Percentiles rank a stretch among this genome's conserved stretches.
These are phyloP conservation scores for Suillus variegatus DNA, from an alignment of 768 basidiomycete genomes.

Conservation along the genomic window DNA sequence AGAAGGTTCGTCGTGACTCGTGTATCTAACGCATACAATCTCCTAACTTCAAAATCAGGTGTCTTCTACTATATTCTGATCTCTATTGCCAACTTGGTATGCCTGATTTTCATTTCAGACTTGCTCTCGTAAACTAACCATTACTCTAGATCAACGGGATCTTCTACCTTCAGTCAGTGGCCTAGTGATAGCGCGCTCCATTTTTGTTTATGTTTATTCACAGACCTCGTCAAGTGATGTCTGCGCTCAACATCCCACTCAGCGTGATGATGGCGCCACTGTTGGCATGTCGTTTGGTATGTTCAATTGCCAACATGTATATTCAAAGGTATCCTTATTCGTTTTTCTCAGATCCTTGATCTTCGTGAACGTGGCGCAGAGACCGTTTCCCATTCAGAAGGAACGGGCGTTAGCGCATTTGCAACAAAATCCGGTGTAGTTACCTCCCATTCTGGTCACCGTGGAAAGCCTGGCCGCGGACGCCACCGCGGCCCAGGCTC, in stretches of 20 bases:
- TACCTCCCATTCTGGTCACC: conserved; percentile 23
- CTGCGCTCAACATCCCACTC: conserved; percentile 81
- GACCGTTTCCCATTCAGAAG: conserved; percentile 65
- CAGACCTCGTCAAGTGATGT: conserved; percentile 80
- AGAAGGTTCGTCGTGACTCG: conserved; percentile 51
- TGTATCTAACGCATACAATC: conserved; percentile 2
- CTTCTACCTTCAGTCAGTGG: conserved; percentile 77
- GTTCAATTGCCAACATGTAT: conserved; percentile 15
- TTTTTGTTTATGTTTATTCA: conserved; percentile 15
- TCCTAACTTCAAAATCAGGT: conserved; percentile 39
- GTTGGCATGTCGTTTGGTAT: conserved; percentile 75
- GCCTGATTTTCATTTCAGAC: conserved; percentile 14
- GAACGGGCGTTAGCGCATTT: conserved; percentile 67
- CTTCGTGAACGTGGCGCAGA: conserved; percentile 81
- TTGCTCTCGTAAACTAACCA: conserved; percentile 8
- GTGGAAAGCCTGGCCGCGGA: conserved; percentile 24
- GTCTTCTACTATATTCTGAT: conserved; percentile 86
- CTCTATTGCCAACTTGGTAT: conserved; percentile 78
- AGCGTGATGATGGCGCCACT: conserved; percentile 84
- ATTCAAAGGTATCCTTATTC: conserved; percentile 7
- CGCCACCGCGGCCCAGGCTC: conserved; percentile 53
- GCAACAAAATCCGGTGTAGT: conserved; percentile 58
- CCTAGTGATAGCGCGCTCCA: neutral
- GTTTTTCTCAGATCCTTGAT: conserved; percentile 66
- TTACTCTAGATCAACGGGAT: conserved; percentile 66